Base-by-base conservation (phyloP, 805 yeast genomes). In the Pichia gijzeniarum region DNA sequence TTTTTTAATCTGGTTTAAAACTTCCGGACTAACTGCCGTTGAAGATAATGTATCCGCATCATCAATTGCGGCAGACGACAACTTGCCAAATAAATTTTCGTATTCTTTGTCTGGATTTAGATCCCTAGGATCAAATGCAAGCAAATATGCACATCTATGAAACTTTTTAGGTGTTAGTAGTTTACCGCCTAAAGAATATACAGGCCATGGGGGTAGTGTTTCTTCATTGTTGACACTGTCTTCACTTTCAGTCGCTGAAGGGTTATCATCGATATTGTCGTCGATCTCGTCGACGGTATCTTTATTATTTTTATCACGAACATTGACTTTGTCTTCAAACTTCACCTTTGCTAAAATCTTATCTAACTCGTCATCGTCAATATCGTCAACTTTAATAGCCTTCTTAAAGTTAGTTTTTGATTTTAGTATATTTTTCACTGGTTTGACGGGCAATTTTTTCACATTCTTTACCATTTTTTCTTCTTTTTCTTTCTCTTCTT, bases 61-160 rank as follows among this genome's bases (percentile, higher is more conserved):
- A 44, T 80, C 83, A 17, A 85, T 71, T 0, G 85, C 79, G 36
- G 80, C 84, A 6, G 72, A 59, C 1, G 89, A 79, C 14, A 85
- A 61, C 53, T 80, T 80, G 13, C 91, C 95, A 64, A 87, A 85
- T 41, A 87, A 64, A 48, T 72, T 68, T 47, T 75, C 75, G 55
- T 82, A 80, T 58, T 87, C 95, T 35, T 75, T 74, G 55, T 87
- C 95, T 1, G 91, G 84, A 58, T 86, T 91, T 38, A 87, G 65
- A 48, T 79, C 74, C 47, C 73, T 73, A 4, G 72, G 55, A 25
- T 73, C 64, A 3, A 81, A 61, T 14, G 71, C 63, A 13, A 82
- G 59, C 8, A 77, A 58, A 2, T 65, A 53, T 2, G 73, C 55
- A 12, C 70, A 59, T 30, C 62, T 56, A 36, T 62, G 56, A 41